phyloP scores from a whole-genome alignment of 129 eudicot genomes.

The Chrysanthemum lavandulifolium region DNA sequence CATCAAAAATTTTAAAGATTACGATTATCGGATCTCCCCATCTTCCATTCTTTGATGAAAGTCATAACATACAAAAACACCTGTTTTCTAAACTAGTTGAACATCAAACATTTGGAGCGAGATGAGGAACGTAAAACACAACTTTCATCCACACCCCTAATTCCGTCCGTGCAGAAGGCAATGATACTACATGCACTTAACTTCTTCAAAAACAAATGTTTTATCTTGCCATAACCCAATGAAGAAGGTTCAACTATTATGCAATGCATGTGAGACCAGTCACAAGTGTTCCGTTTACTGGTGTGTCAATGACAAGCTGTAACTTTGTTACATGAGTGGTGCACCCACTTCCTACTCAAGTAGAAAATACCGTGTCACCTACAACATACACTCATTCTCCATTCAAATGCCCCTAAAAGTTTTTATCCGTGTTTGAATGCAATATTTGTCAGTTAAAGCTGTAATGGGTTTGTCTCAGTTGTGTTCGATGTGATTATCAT shows the following conservation, averaged over 20 bases:
- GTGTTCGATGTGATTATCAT: background rate
- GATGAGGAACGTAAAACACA: background rate
- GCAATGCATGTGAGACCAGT: constrained; percentile 11
- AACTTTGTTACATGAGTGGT: constrained; percentile 10
- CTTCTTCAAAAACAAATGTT: background rate
- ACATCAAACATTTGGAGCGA: background rate
- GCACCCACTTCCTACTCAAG: constrained; percentile 4
- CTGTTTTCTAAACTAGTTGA: background rate
- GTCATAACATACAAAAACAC: background rate
- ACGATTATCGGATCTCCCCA: too few species aligned
- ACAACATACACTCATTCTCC: constrained; percentile 7
- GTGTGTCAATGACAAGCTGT: background rate
- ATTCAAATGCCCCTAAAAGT: background rate
- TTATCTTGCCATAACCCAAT: too few species aligned
- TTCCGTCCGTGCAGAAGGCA: background rate
- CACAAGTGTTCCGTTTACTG: constrained; percentile 10
- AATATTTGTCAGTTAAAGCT: background rate
- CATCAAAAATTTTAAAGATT: too few species aligned
- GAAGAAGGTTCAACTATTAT: background rate
- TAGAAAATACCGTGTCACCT: background rate
- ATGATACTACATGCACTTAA: background rate
- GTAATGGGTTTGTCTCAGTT: constrained; percentile 11
- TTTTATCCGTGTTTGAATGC: background rate
- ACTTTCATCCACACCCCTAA: background rate
- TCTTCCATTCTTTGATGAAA: too few species aligned